These are phyloP conservation scores for Cutaneotrichosporon sp. DNA, from an alignment of 1,284 basidiomycete species.

Conservation along the genomic window DNA sequence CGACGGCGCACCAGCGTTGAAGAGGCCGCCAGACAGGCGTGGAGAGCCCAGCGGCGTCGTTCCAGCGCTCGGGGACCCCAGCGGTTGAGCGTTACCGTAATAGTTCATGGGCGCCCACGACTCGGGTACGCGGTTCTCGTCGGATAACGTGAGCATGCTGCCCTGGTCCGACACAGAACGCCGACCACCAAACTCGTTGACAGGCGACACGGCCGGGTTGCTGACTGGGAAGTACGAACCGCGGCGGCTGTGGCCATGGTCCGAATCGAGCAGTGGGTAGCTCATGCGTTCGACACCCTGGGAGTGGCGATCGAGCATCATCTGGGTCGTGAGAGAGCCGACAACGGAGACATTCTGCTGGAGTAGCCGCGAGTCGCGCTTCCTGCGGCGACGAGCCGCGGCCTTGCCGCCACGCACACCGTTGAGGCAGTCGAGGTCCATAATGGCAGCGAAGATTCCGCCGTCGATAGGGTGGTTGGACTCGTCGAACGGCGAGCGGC, in stretches of 20 bases:
- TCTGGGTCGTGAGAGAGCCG: conserved; percentile 50
- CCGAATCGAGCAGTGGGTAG: conserved; percentile 14
- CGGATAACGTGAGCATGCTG: conserved; percentile 26
- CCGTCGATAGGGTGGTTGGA: conserved; percentile 75
- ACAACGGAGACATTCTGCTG: conserved; percentile 47
- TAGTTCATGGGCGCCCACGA: conserved; percentile 22
- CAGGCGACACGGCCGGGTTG: conserved; percentile 9
- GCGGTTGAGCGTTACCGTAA: conserved; percentile 12
- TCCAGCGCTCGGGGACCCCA: conserved; percentile 16
- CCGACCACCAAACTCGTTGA: conserved; percentile 20
- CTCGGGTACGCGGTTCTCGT: conserved; percentile 31
- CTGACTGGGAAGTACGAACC: conserved; percentile 25
- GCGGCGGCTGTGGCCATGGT: conserved; percentile 3
- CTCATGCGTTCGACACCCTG: conserved; percentile 35
- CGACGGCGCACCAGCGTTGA: conserved; percentile 21
- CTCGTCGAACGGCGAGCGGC: conserved; percentile 78
- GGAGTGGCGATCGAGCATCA: conserved; percentile 54
- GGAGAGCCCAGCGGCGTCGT: conserved; percentile 10
- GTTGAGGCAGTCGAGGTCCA: conserved; percentile 58
- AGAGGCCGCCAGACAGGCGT: conserved; percentile 1
- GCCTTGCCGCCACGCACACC: conserved; percentile 71
- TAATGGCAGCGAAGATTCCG: conserved; percentile 73
- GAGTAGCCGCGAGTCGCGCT: conserved; percentile 45
- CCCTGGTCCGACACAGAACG: conserved; percentile 19
- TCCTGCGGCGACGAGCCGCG: conserved; percentile 56